Base-by-base conservation (phyloP, 192 early-diverging fungal genomes). In the Fimicolochytrium jonesii region DNA sequence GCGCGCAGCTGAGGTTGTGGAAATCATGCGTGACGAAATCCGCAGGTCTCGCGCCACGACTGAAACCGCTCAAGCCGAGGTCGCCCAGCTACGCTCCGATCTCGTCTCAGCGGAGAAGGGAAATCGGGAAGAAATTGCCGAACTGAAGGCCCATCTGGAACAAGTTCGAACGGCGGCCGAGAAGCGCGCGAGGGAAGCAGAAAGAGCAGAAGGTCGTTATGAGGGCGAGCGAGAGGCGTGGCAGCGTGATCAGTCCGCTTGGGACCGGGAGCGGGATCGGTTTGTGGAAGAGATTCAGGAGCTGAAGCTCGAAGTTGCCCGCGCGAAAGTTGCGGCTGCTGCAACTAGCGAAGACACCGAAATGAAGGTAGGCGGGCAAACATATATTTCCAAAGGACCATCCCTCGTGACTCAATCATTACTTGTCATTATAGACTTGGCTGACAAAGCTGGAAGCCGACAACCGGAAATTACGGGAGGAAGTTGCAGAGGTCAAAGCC, bases 211-310 rank as follows among this genome's bases (percentile, higher is more conserved):
- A 29, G 57, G 57, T 7, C 17, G 57, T 15, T 59, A 45, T 59
- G 57, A 59, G 22, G 57, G 57, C 45, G 57, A 59, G 28, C 57
- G 57, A 17, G 57, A 59, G 20, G 57, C 41, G 6, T 59, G 57
- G 57, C 26, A 32, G 6, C n/a, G 57, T 2, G 22, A 59, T 28
- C 23, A 47, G 49, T 22, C 5, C 6, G 31, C 47, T 4, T 61
- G 60, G 60, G 48, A 61, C 47, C 60, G 60, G 25, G 47, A 61
- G 29, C 30, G 60, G 11, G 34, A 42, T 15, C 31, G 48, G 15
- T 35, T 61, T 15, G 3, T 45, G 20, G 43, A 59, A 17, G 57
- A 59, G 6, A 47, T 59, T 18, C 42, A 43, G 31, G 60, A 61
- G 15, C 32, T 61, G 13, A 51, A 51, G 26, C 17, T 61, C 6